Evolutionary conservation across 169 alveolate species (phyloP), one percentile per base, ranked within the genome.

Genomic region (Cryptosporidium parvum): DNA sequence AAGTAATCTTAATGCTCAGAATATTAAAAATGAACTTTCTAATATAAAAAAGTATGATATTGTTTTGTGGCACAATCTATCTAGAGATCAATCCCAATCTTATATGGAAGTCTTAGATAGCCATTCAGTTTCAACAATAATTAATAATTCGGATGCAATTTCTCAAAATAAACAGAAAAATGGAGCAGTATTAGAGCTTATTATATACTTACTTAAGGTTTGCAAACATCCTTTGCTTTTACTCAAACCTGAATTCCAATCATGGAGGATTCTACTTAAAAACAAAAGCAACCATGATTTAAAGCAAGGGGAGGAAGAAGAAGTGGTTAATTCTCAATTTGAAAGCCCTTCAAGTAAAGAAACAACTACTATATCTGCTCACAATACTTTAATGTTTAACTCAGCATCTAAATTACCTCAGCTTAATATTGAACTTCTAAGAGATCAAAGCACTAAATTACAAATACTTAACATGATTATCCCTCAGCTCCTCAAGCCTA

Each of bases 201-300:
- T 92, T 42, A 69, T 69, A 33, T 85, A 67, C 7, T 84, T 92
- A 35, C 75, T 91, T 58, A 91, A 93, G 29, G 68, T 93, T 23
- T 93, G 95, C 61, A 84, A 86, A 29, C 95, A 93, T 72, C 95
- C 95, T 3, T 44, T 72, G n/a, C 59, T 93, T 52, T 42, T 91
- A 16, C 75, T 91, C 44, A 37, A 45, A 29, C 61, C 35, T 21
- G 67, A 70, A 29, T 39, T 70, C 44, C 84, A 87, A 58, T 70
- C 53, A 37, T 89, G 70, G 86, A 73, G 70, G 35, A 33, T 29
- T 37, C 35, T 42, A 48, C 89, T 51, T 39, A 26, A 61, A 61
- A 53, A 71, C 59, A 56, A 56, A 56, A 58, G 45, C 1, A 61
- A 67, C 7, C 23, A 72, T 6, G 62, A 3, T 42, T 8, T 42